A percentile compares a stretch with the other conserved stretches of the same genome.
These are phyloP conservation scores for Penicillium sp. DNA, from an alignment of 2,329 filamentous ascomycete species.

Conservation along the genomic window DNA sequence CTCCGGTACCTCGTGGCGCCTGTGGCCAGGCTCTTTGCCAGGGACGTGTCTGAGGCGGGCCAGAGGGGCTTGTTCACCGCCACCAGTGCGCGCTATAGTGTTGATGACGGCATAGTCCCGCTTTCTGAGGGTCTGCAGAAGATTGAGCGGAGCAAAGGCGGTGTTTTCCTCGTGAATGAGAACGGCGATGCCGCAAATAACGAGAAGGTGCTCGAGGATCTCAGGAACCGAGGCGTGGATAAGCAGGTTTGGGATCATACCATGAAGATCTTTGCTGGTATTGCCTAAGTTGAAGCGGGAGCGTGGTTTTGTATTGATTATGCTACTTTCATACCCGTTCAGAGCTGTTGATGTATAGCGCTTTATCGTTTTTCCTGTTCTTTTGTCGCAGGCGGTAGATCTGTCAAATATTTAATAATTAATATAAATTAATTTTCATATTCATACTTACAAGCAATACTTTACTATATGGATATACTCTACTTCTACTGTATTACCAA, in stretches of 20 bases:
- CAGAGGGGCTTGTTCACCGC: constrained; percentile 59
- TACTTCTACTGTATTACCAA: too few species aligned
- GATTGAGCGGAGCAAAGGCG: constrained; percentile 18
- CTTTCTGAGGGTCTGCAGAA: constrained; percentile 55
- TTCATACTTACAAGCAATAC: too few species aligned
- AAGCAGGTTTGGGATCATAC: constrained; percentile 4
- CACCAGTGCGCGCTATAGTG: constrained; percentile 62
- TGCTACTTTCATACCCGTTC: too few species aligned
- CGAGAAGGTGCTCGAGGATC: constrained; percentile 25
- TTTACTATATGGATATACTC: too few species aligned
- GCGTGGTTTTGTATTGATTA: too few species aligned
- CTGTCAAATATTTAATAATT: too few species aligned
- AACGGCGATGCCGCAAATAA: not conserved
- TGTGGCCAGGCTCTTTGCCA: not conserved
- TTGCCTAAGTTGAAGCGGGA: too few species aligned
- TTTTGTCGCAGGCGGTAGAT: too few species aligned
- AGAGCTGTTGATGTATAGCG: too few species aligned
- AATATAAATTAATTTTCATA: too few species aligned
- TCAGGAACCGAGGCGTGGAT: constrained; percentile 34
- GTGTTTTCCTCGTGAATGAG: not conserved
- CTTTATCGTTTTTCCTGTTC: too few species aligned
- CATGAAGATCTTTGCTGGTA: not conserved
- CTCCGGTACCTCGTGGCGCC: not conserved
- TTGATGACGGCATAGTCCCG: constrained; percentile 62
- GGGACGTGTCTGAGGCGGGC: not conserved